Percentiles rank a stretch among this genome's conserved stretches.
Conservation (phyloP, 306 rosid genomes). For the Rosa multiflora region DNA sequence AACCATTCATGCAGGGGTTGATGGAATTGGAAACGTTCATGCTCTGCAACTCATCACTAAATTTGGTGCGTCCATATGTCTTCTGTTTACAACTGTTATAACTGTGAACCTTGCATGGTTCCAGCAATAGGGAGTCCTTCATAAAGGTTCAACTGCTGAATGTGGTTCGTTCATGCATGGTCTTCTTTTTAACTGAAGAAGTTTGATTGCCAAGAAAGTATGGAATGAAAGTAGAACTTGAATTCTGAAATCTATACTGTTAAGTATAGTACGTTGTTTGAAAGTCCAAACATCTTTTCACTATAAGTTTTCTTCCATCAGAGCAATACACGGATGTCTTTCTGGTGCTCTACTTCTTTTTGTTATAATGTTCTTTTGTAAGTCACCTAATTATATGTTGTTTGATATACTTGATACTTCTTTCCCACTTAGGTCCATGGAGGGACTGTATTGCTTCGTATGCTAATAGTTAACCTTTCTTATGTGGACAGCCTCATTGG, state of each 20-base stretch:
- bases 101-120: not conserved
- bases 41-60: slow-evolving; percentile 76
- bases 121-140: not conserved
- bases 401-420: not conserved
- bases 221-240: not conserved
- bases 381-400: not conserved
- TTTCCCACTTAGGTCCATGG: slow-evolving; percentile 11
- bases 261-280: not conserved
- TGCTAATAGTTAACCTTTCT: too few relatives aligned
- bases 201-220: not conserved
- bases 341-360: not conserved
- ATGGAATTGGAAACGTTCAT: slow-evolving; percentile 85
- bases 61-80: slow-evolving; percentile 59
- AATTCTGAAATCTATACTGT: not conserved
- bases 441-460: not conserved
- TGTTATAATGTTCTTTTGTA: not conserved
- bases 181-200: not conserved
- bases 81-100: not conserved
- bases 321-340: not conserved
- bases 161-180: not conserved
- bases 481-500: too few relatives aligned
- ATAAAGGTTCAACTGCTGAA: not conserved
- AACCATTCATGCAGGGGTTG: slow-evolving; percentile 63
- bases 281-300: not conserved
- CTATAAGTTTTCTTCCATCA: not conserved